A percentile compares a stretch with the other conserved stretches of the same genome.
These are phyloP conservation scores for Curvularia lunata DNA, from an alignment of 2,329 filamentous ascomycete genomes.

Conservation along the genomic window DNA sequence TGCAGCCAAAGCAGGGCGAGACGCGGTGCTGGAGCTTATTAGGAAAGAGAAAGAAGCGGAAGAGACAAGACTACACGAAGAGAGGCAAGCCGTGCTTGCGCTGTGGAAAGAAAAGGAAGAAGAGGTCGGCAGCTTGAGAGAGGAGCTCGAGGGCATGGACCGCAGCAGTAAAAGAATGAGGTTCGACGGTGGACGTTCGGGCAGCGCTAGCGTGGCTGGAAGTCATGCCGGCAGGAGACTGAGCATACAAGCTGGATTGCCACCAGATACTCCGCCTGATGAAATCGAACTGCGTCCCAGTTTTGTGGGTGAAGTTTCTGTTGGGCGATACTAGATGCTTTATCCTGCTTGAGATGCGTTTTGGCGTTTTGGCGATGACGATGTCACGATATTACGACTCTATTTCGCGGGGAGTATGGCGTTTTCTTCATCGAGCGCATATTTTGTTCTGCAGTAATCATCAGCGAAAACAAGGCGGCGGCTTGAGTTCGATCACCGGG, in stretches of 20 bases:
- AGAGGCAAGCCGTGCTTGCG: constrained; percentile 28
- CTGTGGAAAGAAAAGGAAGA: constrained; percentile 35
- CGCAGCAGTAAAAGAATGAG: constrained; percentile 30
- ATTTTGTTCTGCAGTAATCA: not conserved
- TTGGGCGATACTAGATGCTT: constrained; percentile 17
- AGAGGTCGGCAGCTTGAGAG: constrained; percentile 25
- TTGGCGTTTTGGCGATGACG: constrained; percentile 10
- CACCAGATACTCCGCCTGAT: constrained; percentile 33
- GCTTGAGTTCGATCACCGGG: not conserved
- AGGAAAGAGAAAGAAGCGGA: constrained; percentile 26
- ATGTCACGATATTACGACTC: constrained; percentile 2
- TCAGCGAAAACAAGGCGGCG: not conserved
- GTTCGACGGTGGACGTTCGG: constrained; percentile 21
- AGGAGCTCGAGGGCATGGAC: constrained; percentile 31
- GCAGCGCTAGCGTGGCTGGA: constrained; percentile 20
- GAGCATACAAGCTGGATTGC: constrained; percentile 20
- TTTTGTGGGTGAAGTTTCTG: constrained; percentile 30
- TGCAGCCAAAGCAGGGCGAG: constrained; percentile 58
- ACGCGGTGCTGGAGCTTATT: constrained; percentile 51
- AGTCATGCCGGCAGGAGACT: constrained; percentile 16
- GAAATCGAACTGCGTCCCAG: constrained; percentile 31
- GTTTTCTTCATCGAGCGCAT: constrained; percentile 4
- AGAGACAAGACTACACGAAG: constrained; percentile 25
- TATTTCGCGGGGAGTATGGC: constrained; percentile 8
- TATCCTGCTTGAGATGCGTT: not conserved